Evolutionary conservation across 148 eudicot species (phyloP), one percentile per base, ranked within the genome.

Genomic region (Arbutus unedo): DNA sequence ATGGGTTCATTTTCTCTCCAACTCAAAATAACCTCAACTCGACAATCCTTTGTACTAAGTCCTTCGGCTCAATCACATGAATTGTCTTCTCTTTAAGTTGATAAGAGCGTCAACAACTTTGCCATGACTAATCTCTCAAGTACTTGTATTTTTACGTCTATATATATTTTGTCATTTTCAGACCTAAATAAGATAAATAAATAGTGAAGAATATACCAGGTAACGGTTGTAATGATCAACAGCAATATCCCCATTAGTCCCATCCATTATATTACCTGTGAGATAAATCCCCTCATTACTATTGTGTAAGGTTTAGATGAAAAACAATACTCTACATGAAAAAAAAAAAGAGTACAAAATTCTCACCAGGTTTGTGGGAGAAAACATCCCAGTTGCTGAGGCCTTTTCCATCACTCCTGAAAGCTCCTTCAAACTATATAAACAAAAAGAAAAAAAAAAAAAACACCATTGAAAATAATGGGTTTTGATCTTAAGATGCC

Each of bases 191-290:
- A 31, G 38, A 1, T 31, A 31, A 31, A 31, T 31, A 1, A 31
- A 1, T 31, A 31, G 38, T 31, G 13, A 79, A 62, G n/a, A n/a
- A 49, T 16, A 76, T 91, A 92, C 98, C 94, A 78, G 85, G 74
- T 90, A 92, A 1, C 82, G 91, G 81, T 94, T 93, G 83, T 92
- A 94, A 66, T 94, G 94, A 89, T 94, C 98, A 66, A 81, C 92
- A 19, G 98, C 95, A 71, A 88, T 80, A 80, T 92, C 93, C 54
- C 98, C 98, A 82, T 91, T 94, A 48, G 88, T 91, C 43, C 90
- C 87, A 77, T 94, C 94, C 76, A 59, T 25, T 74, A 93, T 90
- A 21, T 84, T 89, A 13, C 90, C 97, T 93, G 88, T 67, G 54
- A 66, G n/a, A 77, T 47, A 59, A 31, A 31, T 31, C 31, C 15